Evolutionary conservation across 257 asterid species (phyloP), one percentile per base, ranked within the genome.

Genomic region (Scutellaria baicalensis): DNA sequence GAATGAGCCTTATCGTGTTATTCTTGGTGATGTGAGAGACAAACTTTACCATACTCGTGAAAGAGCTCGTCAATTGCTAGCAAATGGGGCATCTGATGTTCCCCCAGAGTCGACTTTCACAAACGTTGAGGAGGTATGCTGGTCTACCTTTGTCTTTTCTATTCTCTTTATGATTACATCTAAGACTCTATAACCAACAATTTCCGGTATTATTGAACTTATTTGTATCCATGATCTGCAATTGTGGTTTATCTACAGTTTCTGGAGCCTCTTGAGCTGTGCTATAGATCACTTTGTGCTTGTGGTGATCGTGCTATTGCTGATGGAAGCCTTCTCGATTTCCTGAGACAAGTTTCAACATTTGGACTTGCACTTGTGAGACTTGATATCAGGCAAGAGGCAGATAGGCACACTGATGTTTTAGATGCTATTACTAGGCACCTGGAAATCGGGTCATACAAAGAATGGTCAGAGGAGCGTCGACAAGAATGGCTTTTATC

Each of bases 311-410:
- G 93, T 1, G 74, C 90, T 0, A 87, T 89, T 43, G 97, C 96
- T 0, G 97, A 91, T 49, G 97, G 97, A 31, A 87, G 91, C 78
- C 96, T 91, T 69, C 96, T 91, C 17, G 96, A 89, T 77, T 89
- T 85, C 66, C 82, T 91, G 10, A 77, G 96, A 59, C 97, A 91
- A 85, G 96, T 91, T 47, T 89, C 93, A 27, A 89, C 95, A 1
- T 91, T 91, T 59, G 96, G 96, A 45, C 95, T 89, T n/a, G 81
- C 97, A 0, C 84, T 91, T 1, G 97, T 91, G 44, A 79, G 86
- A 66, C 97, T 91, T 23, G 97, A 91, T 75, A 89, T 91, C 71
- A 80, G 97, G 57, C 97, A 91, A 79, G 97, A 91, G 73, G 86
- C 97, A 1, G 97, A 91, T 36, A 74, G 91, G 65, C 97, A 91